Base-by-base conservation (phyloP, 1,139 yeast species). In the Candida dubliniensis region DNA sequence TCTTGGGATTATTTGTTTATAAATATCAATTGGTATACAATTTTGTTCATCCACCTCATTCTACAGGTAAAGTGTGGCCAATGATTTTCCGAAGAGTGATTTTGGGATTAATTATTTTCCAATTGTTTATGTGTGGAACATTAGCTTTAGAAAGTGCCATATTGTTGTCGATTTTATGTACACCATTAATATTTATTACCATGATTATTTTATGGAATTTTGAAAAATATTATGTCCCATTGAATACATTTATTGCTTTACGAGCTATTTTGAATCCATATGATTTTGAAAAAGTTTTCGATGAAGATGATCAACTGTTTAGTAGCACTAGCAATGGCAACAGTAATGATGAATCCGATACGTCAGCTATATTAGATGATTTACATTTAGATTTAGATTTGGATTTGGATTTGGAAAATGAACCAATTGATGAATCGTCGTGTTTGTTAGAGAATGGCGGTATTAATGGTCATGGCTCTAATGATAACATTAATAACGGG, bases 21-120 rank as follows among this genome's bases (percentile, higher is more conserved):
- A 82, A 82, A 60, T 82, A 82, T 59, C 88, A 82, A 60, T 66
- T 82, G 43, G 71, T 82, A 32, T 82, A 82, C 53, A 78, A 84
- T 29, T 79, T 81, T 69, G 85, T 82, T 10, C 88, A 82, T 55
- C 84, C 87, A 1, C 85, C 83, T 14, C 88, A 82, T 59, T 81
- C 87, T 11, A 82, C 87, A 0, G 88, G 87, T 1, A 81, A 81
- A 55, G 81, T 81, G 8, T 82, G 88, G 88, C 86, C 87, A 1
- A 76, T 82, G 69, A 77, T 82, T 10, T 81, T 81, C 50, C 64
- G 85, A 48, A 64, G 88, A 42, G 72, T 82, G n/a, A 74, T 82
- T 50, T 58, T 82, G 36, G 88, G 87, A 0, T 64, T 82, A 27
- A 63, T 81, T 4, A 71, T 82, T 40, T 78, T 82, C 55, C 87